A percentile compares a stretch with the other conserved stretches of the same genome.
Evolutionary conservation across 306 rosid species (phyloP).

Genomic region (Gastrolobium villosum): DNA sequence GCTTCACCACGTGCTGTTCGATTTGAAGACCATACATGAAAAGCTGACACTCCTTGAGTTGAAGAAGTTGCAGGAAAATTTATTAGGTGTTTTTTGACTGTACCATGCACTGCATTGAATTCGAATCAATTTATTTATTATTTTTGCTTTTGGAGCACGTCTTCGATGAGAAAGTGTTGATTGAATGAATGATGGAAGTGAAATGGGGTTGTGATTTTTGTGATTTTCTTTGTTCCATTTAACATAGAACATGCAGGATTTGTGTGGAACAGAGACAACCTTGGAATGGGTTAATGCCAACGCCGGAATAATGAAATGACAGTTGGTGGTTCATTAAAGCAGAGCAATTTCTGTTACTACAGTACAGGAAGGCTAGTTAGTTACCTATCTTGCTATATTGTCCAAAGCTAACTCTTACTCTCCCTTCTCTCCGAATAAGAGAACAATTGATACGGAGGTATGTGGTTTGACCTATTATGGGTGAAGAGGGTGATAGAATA

Average conservation of each 20-base stretch:
- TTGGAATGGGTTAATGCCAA: constrained; percentile 26
- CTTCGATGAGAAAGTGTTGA: not conserved
- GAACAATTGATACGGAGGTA: too few relatives aligned
- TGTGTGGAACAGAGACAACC: constrained; percentile 39
- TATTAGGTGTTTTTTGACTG: constrained; percentile 37
- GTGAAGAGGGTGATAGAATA: too few relatives aligned
- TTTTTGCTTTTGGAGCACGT: constrained; percentile 42
- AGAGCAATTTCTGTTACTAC: not conserved
- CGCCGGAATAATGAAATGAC: constrained; percentile 38
- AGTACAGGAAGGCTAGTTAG: not conserved
- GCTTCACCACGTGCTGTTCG: constrained; percentile 42
- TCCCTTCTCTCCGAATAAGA: too few relatives aligned
- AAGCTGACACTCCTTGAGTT: constrained; percentile 53
- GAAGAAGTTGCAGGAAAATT: constrained; percentile 46
- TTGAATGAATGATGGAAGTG: constrained; percentile 46
- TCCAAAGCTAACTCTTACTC: too few relatives aligned
- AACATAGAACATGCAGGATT: not conserved
- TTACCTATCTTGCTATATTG: too few relatives aligned
- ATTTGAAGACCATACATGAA: constrained; percentile 46
- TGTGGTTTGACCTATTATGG: too few relatives aligned
- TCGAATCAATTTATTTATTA: not conserved
- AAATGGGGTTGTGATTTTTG: not conserved
- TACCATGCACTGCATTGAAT: constrained; percentile 47
- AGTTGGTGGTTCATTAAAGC: constrained; percentile 37
- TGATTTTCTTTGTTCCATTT: not conserved